Evolutionary conservation across 257 asterid species (phyloP).

Genomic region (Striga asiatica): DNA sequence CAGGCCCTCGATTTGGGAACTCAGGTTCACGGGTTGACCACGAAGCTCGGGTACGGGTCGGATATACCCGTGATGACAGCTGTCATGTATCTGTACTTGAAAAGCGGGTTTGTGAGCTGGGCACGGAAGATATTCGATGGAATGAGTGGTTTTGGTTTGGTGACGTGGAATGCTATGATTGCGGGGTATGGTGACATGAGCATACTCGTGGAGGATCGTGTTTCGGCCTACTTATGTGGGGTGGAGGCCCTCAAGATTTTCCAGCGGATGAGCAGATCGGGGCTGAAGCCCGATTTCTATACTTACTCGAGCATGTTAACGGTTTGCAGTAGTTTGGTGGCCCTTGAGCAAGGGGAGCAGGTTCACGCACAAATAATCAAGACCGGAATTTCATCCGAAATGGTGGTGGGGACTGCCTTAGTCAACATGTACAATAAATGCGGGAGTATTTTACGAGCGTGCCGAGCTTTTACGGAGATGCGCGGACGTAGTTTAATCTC

Average conservation of each 20-base stretch:
- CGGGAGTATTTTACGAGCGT: conserved; percentile 67
- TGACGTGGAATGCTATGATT: conserved; percentile 88
- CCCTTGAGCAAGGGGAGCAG: conserved; percentile 86
- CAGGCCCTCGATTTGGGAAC: conserved; percentile 49
- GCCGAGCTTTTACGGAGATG: conserved; percentile 80
- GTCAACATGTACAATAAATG: conserved; percentile 88
- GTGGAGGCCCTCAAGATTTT: conserved; percentile 64
- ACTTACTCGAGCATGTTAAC: conserved; percentile 66
- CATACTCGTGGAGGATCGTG: conserved; percentile 32
- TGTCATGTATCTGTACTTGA: conserved; percentile 74
- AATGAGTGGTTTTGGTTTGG: conserved; percentile 41
- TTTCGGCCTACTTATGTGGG: conserved; percentile 49
- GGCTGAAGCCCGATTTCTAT: conserved; percentile 68
- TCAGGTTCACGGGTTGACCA: conserved; percentile 62
- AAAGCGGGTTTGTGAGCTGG: conserved; percentile 43
- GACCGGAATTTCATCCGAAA: conserved; percentile 59
- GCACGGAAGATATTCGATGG: conserved; percentile 70
- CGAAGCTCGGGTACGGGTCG: conserved; percentile 50
- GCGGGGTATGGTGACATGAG: conserved; percentile 75
- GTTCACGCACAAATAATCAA: conserved; percentile 75
- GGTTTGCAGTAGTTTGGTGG: conserved; percentile 62
- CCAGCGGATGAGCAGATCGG: conserved; percentile 43
- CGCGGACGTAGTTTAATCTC: conserved; percentile 63
- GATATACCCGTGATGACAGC: conserved; percentile 46
- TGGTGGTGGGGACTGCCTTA: conserved; percentile 75